Conservation (phyloP, 176 grass and related monocot genomes). For the Phragmites australis region DNA sequence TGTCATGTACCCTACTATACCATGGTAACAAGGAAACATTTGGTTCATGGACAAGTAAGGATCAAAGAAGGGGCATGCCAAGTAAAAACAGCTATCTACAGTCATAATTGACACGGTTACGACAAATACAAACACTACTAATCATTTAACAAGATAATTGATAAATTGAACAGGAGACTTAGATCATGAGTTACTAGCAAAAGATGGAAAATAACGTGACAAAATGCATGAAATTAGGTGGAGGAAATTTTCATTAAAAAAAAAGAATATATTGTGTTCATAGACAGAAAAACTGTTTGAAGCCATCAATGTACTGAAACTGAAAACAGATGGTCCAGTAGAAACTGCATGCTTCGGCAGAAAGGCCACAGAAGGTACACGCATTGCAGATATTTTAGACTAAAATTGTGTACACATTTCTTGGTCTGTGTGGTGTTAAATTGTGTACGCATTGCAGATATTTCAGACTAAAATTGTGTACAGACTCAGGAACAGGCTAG, state of each 20-base stretch:
- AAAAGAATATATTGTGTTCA: not conserved
- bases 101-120: not conserved
- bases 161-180: not conserved
- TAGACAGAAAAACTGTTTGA: not conserved
- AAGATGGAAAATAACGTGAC: not conserved
- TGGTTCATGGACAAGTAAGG: not conserved
- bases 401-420: not conserved
- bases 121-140: not conserved
- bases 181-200: not conserved
- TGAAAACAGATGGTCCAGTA: not conserved
- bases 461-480: not conserved
- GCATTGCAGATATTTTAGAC: not conserved
- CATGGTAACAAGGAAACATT: not conserved
- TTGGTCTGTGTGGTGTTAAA: not conserved
- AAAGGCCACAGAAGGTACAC: not conserved
- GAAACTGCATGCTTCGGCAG: not conserved
- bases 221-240: not conserved
- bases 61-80: not conserved
- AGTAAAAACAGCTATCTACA: not conserved
- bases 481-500: not conserved
- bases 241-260: not conserved
- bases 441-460: not conserved
- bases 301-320: not conserved
- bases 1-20: not conserved
- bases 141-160: not conserved